A percentile compares a stretch with the other conserved stretches of the same genome.
These are phyloP conservation scores for Aspergillus nomiae DNA, from an alignment of 2,329 filamentous ascomycete species.

Conservation along the genomic window DNA sequence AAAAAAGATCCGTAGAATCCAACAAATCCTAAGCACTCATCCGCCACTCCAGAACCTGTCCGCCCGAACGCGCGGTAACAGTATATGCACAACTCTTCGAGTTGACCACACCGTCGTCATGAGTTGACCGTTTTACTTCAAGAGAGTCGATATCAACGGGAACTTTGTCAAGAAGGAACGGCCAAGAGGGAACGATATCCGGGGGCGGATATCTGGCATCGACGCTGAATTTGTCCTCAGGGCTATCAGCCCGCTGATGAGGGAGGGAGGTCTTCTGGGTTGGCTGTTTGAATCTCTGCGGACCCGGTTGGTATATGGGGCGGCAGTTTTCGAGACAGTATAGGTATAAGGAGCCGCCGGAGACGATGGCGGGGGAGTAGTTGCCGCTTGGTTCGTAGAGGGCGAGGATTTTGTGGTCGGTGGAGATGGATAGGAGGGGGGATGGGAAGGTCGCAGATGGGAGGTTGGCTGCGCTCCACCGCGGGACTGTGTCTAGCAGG, in stretches of 20 bases:
- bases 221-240: not conserved
- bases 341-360: conserved; percentile 22
- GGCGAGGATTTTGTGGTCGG: conserved; percentile 18
- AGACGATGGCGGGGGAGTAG: conserved; percentile 15
- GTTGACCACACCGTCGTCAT: not conserved
- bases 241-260: not conserved
- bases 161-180: conserved; percentile 20
- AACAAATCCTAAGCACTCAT: conserved; percentile 1
- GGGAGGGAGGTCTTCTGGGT: not conserved
- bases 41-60: conserved; percentile 13
- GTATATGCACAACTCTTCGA: conserved; percentile 7
- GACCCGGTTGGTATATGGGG: conserved; percentile 8
- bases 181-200: conserved; percentile 19
- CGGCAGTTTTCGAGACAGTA: conserved; percentile 12
- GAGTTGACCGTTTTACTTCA: not conserved
- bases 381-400: conserved; percentile 22
- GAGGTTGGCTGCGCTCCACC: conserved; percentile 22
- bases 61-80: conserved; percentile 7
- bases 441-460: conserved; percentile 15
- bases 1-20: not conserved
- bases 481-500: conserved; percentile 6
- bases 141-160: conserved; percentile 17
- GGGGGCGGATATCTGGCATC: not conserved
- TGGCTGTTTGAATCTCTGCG: not conserved
- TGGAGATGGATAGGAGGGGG: conserved; percentile 17